These are phyloP conservation scores for Ascochyta clinopodiicola DNA, from an alignment of 2,329 filamentous ascomycete genomes.

Conservation along the genomic window DNA sequence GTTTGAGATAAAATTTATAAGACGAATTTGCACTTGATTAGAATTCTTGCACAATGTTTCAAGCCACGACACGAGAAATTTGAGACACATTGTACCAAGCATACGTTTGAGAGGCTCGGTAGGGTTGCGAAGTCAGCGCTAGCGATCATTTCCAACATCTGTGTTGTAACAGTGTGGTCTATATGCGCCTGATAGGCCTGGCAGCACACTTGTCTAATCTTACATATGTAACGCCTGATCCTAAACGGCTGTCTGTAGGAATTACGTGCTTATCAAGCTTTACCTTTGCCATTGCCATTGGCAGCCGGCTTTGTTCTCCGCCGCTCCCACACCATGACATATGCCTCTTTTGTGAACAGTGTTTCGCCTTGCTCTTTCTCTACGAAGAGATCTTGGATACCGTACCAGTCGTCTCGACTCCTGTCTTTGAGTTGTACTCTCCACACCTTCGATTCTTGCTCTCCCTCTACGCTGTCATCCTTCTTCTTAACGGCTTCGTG, in stretches of 20 bases:
- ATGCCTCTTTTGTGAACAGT: slow-evolving; percentile 90
- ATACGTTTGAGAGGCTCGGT: background rate
- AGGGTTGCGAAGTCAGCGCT: slow-evolving; percentile 2
- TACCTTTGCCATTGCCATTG: slow-evolving; percentile 26
- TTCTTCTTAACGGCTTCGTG: slow-evolving; percentile 79
- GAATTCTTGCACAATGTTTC: background rate
- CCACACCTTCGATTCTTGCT: slow-evolving; percentile 92
- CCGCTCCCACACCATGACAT: slow-evolving; percentile 95
- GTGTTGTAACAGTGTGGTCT: background rate
- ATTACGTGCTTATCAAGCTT: slow-evolving; percentile 1
- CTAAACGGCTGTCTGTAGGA: background rate
- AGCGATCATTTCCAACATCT: background rate
- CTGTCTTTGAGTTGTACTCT: slow-evolving; percentile 88
- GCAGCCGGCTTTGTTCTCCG: slow-evolving; percentile 56
- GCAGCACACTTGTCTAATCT: background rate
- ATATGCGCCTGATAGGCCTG: background rate
- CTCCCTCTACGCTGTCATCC: slow-evolving; percentile 85
- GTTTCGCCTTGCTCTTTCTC: slow-evolving; percentile 88
- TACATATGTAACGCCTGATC: background rate
- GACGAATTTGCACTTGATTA: background rate
- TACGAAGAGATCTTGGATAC: slow-evolving; percentile 92
- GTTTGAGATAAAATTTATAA: background rate
- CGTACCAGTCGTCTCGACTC: slow-evolving; percentile 84
- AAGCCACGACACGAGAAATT: background rate
- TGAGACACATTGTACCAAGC: background rate